phyloP scores from a whole-genome alignment of 2,329 filamentous ascomycete genomes.

The Trichophyton equinum region DNA sequence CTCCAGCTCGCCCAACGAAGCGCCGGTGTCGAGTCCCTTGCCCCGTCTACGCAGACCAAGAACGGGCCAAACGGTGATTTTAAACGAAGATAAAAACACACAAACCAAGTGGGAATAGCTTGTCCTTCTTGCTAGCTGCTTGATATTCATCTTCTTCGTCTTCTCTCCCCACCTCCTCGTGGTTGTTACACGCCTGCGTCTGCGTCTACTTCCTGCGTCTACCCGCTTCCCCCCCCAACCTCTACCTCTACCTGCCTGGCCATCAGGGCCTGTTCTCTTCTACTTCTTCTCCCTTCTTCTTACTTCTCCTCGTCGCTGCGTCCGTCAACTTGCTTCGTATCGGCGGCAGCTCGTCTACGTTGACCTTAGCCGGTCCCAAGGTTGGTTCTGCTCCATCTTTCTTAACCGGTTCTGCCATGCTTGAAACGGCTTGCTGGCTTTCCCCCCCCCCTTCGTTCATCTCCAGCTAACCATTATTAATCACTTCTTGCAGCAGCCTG shows the following conservation, averaged over 20 bases:
- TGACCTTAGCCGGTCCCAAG: not conserved
- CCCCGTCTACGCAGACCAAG: not conserved
- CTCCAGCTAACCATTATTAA: not conserved
- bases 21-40: conserved; percentile 2
- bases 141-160: too few species aligned
- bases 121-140: not conserved
- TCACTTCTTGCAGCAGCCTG: not conserved
- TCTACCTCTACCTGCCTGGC: not conserved
- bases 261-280: not conserved
- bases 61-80: conserved; percentile 1
- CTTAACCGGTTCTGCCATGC: not conserved
- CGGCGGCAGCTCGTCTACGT: not conserved
- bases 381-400: not conserved
- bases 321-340: not conserved
- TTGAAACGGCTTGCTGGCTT: not conserved
- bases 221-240: too few species aligned
- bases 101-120: not conserved
- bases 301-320: not conserved
- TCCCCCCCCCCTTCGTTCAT: not conserved
- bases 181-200: too few species aligned
- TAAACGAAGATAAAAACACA: not conserved
- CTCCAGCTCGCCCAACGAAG: not conserved
- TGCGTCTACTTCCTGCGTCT: too few species aligned
- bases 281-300: not conserved
- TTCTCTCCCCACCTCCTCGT: too few species aligned